Evolutionary conservation across 495 filamentous ascomycete species (phyloP), one percentile per base, ranked within the genome.

Genomic region (Aspergillus diversus): DNA sequence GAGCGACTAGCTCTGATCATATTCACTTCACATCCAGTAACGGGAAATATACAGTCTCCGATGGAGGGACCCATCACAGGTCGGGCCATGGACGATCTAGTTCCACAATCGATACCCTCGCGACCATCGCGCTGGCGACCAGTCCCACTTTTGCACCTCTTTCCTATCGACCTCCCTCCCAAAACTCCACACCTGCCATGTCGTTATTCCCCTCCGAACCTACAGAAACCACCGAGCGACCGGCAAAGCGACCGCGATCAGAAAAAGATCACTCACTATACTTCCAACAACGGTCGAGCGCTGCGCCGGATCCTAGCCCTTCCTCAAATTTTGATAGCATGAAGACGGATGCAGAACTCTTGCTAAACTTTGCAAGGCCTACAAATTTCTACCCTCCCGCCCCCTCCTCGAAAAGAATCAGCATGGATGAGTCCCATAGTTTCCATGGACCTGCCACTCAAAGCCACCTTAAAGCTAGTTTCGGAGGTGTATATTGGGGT

Each of bases 211-310:
- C 75, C 15, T 27, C 66, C 60, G 72, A 76, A 39, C 58, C 67
- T 48, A 60, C 60, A 32, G 66, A 73, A 37, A 58, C 67, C n/a
- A 49, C 57, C 52, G 84, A 86, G 65, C 79, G 83, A 31, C 85
- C 86, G 7, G 71, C 82, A n/a, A 89, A 89, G 66, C 82, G 87
- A 33, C 77, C 83, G 31, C 80, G 84, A 55, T 88, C 87, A 33
- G 86, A 87, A 63, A 78, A 82, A 63, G 69, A 84, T 56, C 68
- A 76, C 21, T 86, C 85, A 50, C 80, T 84, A 32, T 75, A 78
- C 32, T 16, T 47, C 46, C 74, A 73, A 50, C 60, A 66, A 55
- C 73, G 69, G 21, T 67, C 71, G 21, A 67, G 65, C 27, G 69
- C 77, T 49, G 74, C 78, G 60, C 77, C 82, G 8, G 71, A 71